Evolutionary conservation across 2,329 filamentous ascomycete species (phyloP), one percentile per base, ranked within the genome.

Genomic region (Neofusicoccum umdonicola): DNA sequence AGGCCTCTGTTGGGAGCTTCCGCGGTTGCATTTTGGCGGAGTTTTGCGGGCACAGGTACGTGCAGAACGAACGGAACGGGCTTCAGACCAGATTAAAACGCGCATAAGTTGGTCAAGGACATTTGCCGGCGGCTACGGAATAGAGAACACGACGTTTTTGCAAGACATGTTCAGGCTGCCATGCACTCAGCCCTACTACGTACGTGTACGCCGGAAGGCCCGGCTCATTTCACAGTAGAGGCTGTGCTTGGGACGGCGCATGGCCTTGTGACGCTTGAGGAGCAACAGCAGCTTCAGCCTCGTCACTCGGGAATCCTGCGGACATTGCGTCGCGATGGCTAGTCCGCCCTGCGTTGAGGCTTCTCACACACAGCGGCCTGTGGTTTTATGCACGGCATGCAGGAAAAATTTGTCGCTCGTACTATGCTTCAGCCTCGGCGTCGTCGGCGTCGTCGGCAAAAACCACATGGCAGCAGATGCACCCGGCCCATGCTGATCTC

Each of bases 211-310:
- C 34, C 56, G 56, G 56, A 60, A 60, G 56, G 31, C 31, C 42
- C 56, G 56, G 56, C 44, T 60, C 56, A 60, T 60, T 60, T 60
- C 56, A 60, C 42, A 47, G 56, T 31, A 60, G 31, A 60, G 56
- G 31, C 41, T 60, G 56, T 60, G 56, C 56, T 60, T 47, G 34
- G 22, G 56, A 60, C 56, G 44, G 27, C 31, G 56, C 42, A 47
- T 47, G 31, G 56, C 54, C 41, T 60, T 37, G 31, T 22, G 35
- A 42, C 35, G 35, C 35, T 39, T 56, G 15, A 44, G 22, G 54
- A 15, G 11, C 9, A 44, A 45, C 19, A 44, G 41, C 22, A 11
- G 5, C 54, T 17, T 58, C 54, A 58, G 54, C 54, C 54, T 58
- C 52, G 31, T 37, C 54, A 37, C 39, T 58, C 56, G 56, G 56